Base-by-base conservation (phyloP, 768 basidiomycete species). In the Xerocomellus amylosporus region DNA sequence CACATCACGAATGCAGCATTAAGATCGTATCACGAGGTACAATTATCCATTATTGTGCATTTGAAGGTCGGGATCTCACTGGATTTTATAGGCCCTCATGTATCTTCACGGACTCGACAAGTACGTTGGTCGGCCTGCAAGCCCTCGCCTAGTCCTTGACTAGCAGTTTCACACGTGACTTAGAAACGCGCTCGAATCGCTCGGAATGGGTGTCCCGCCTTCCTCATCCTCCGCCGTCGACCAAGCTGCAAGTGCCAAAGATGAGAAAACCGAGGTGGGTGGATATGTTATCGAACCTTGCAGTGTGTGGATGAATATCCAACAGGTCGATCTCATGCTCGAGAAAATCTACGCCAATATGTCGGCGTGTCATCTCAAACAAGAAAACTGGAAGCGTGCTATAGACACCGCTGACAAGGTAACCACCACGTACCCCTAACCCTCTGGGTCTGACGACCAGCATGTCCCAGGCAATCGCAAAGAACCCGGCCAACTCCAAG, bases 341-440 rank as follows among this genome's bases (percentile, higher is more conserved):
- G 89, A 89, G 71, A 93, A 88, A 74, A 83, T 92, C 43, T 89
- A 93, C 58, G 82, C 88, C 4, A 93, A 93, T 53, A 88, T 90
- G 87, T 82, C 86, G 3, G 89, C 88, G 6, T 90, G 89, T 60
- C 88, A 93, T 66, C 73, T 93, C 64, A 91, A 90, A 71, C 82
- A 83, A 46, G 75, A 77, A 44, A 93, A 90, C 64, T 93, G 87
- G 87, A 81, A 83, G 63, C 82, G 91, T 14, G 87, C 85, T 0
- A 67, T 82, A 48, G 88, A 93, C 60, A 85, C 88, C n/a, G 88
- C 91, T 22, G 84, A 92, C 61, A 88, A 92, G 78, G 90, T 80
- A 41, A 15, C 66, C 22, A 30, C 10, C 10, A 15, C 10, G 10
- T 17, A 33, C 8, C 6, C 38, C 17, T 13, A 17, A 33, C 26